Evolutionary conservation across 352 stramenopile genomes (phyloP), one percentile per base, ranked within the genome.

Genomic region (Globisporangium polare): DNA sequence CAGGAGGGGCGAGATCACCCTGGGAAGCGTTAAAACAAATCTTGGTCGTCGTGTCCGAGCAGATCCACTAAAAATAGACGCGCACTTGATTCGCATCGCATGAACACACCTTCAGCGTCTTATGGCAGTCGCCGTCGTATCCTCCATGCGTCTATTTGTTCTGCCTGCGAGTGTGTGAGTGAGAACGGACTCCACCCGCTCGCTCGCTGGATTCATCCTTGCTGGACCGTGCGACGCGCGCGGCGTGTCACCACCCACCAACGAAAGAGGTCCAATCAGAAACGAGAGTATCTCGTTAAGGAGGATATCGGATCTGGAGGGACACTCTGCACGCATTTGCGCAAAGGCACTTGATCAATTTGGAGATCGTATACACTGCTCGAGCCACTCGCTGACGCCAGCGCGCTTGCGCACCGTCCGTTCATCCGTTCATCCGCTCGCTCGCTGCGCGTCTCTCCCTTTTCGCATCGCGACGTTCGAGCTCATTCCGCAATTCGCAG

Each of bases 401-500:
- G 45, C 62, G 39, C 9, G 24, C 65, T 58, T 58, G 49, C 20
- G 13, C 55, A 57, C 64, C 35, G 35, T 43, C 42, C 43, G 53
- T 39, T 56, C 45, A 55, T 43, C 42, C 43, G 53, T 39, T 56
- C 45, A 55, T 45, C 22, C 39, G 62, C 53, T 43, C 24, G 29
- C 29, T 33, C 29, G 51, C 43, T 43, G 45, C 31, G 57, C 39
- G 13, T 41, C 27, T 26, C 35, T 2, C 35, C 37, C 20, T 8
- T 13, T 20, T 3, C n/a, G 35, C 27, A 43, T 20, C 41, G 50
- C 22, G n/a, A n/a, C n/a, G n/a, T n/a, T 53, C 22, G 39, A 62
- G 31, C 57, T 88, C 82, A 91, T 88, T 91, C 74, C 66, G 74
- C 66, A 85, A 86, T 86, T 82, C 68, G 69, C 29, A 33, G 29